Percentiles rank a stretch among this genome's conserved stretches.
These are phyloP conservation scores for Agapanthus africanus DNA, from an alignment of 106 monocot species.

Conservation along the genomic window DNA sequence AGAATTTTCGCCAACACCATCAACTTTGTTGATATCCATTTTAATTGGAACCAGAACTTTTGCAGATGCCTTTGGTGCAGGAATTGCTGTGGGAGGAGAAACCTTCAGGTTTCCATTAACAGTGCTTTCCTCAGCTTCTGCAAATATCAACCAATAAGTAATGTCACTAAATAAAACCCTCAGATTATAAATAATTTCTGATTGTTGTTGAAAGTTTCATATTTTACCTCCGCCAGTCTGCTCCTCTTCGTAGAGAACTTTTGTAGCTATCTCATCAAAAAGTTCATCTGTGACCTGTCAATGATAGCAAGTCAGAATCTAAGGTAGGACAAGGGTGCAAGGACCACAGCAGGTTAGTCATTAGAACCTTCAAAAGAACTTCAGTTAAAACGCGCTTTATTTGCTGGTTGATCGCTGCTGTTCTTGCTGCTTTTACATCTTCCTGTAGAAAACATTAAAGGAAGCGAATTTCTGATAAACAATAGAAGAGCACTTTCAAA, in stretches of 20 bases:
- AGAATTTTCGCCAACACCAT: conserved; percentile 18
- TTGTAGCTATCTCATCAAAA: conserved; percentile 79
- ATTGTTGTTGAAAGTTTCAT: not conserved
- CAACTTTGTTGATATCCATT: conserved; percentile 9
- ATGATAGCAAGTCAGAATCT: conserved; percentile 6
- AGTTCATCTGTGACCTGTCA: conserved; percentile 76
- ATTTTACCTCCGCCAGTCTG: conserved; percentile 12
- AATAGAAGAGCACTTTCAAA: not conserved
- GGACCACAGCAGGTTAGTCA: not conserved
- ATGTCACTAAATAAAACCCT: not conserved
- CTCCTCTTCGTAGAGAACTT: conserved; percentile 64
- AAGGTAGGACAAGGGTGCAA: not conserved
- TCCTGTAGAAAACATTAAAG: conserved; percentile 31
- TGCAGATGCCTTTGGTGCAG: conserved; percentile 25
- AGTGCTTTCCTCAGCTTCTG: conserved; percentile 28
- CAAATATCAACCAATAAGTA: conserved; percentile 14
- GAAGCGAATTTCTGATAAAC: not conserved
- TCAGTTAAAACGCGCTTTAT: conserved; percentile 75
- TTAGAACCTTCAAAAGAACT: conserved; percentile 67
- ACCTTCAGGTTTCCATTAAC: conserved; percentile 19
- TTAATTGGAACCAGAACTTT: conserved; percentile 30
- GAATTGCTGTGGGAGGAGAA: conserved; percentile 22
- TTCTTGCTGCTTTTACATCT: conserved; percentile 51
- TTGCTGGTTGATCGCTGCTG: conserved; percentile 64
- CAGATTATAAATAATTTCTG: conserved; percentile 21